Conservation (phyloP, 208 protist genomes). For the Leishmania turanica region DNA sequence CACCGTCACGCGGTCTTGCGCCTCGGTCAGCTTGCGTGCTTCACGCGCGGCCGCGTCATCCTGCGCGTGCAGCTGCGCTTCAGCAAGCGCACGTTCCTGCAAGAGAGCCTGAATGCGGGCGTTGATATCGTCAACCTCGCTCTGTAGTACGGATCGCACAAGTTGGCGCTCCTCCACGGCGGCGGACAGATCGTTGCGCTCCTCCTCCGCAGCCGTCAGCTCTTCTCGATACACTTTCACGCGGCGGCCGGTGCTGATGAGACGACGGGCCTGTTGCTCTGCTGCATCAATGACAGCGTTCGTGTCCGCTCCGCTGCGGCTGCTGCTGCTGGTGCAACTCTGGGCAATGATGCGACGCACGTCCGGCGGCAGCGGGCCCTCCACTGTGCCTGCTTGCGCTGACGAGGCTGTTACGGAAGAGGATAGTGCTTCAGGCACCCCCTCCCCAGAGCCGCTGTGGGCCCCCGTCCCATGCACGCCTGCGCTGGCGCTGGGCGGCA, state of each 20-base stretch:
- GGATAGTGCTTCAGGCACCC: not conserved
- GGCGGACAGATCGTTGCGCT: slow-evolving; percentile 56
- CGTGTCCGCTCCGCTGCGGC: slow-evolving; percentile 1
- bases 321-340: slow-evolving; percentile 24
- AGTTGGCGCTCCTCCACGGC: slow-evolving; percentile 46
- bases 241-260: slow-evolving; percentile 79
- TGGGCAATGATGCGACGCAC: slow-evolving; percentile 69
- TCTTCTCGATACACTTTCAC: slow-evolving; percentile 84
- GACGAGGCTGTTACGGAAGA: not conserved
- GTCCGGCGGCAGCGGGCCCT: slow-evolving; percentile 76
- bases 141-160: slow-evolving; percentile 50
- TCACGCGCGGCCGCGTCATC: slow-evolving; percentile 32
- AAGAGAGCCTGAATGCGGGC: slow-evolving; percentile 53
- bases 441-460: not conserved
- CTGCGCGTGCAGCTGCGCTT: slow-evolving; percentile 64
- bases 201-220: slow-evolving; percentile 68
- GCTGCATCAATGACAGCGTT: slow-evolving; percentile 38
- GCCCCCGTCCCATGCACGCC: not conserved
- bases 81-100: slow-evolving; percentile 64
- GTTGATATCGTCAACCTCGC: slow-evolving; percentile 69
- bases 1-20: slow-evolving; percentile 57
- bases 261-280: slow-evolving; percentile 75
- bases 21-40: slow-evolving; percentile 55
- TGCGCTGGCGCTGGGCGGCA: not conserved
- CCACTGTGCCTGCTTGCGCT: slow-evolving; percentile 16